Base-by-base conservation (phyloP, 345 rosid genomes). In the Rhodomyrtus tomentosa region DNA sequence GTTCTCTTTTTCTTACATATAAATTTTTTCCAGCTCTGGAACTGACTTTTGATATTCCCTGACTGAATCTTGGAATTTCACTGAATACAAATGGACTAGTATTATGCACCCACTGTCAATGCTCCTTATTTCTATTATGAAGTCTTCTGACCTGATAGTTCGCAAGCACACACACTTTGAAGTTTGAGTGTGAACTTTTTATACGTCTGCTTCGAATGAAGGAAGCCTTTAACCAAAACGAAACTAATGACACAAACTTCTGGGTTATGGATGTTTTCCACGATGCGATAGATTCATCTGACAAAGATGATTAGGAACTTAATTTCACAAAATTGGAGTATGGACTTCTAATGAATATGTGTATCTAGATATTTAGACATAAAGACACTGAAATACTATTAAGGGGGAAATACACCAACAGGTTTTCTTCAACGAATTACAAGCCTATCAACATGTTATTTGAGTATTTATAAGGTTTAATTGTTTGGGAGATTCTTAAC, bases 1-100 rank as follows among this genome's bases (percentile, higher is more conserved):
- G 99, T 94, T 93, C 93, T 94, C 89, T 87, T 68, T 68, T 68
- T 68, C 45, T 68, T 68, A 68, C 79, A 36, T 40, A 68, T 20
- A 36, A 18, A 42, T 18, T 18, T 68, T 36, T 25, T 68, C 45
- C 3, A 0, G 79, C 79, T 4, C 25, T 36, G 45, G 4, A 68
- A 68, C 79, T 68, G 79, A 45, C 79, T 68, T 68, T 55, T 18
- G 36, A 25, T 68, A 36, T 68, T 18, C 79, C 4, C 25, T 18
- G 79, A 25, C 36, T 68, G 38, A 68, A 68, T 8, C 13, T 68
- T 36, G 79, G 79, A 25, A 36, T 68, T 62, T 36, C 76, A 18
- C 76, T 68, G 45, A 68, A 36, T 36, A 49, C 45, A 68, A 68
- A 68, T 36, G 21, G 76, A 24, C 76, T 68, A 18, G 20, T 36